A percentile compares a stretch with the other conserved stretches of the same genome.
phyloP scores from a whole-genome alignment of 345 rosid species.

The Acer yangbiense region DNA sequence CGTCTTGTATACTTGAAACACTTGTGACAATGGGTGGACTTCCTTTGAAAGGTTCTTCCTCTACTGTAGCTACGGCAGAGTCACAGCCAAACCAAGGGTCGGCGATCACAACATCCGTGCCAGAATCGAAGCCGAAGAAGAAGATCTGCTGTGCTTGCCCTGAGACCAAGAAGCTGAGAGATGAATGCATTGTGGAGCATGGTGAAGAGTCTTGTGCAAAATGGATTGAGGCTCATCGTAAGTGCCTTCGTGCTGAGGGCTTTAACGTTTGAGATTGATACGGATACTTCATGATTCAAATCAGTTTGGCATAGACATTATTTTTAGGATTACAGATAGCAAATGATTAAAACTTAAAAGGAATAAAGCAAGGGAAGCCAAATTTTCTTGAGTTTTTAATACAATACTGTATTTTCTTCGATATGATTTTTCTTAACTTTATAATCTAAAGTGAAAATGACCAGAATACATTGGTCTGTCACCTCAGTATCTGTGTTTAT shows the following conservation, averaged over 20 bases:
- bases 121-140: constrained; percentile 76
- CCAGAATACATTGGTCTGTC: not conserved
- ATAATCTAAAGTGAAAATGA: not conserved
- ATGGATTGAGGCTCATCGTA: constrained; percentile 94
- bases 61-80: constrained; percentile 43
- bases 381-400: not conserved
- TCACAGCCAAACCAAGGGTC: constrained; percentile 46
- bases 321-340: constrained; percentile 14
- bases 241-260: constrained; percentile 90
- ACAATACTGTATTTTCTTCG: not conserved
- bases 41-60: constrained; percentile 41
- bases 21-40: constrained; percentile 53
- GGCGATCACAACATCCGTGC: constrained; percentile 20
- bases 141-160: constrained; percentile 96
- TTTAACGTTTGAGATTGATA: constrained; percentile 62
- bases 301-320: constrained; percentile 19
- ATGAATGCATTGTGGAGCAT: constrained; percentile 84
- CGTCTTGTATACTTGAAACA: not conserved
- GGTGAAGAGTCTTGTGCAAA: constrained; percentile 87
- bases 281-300: constrained; percentile 26
- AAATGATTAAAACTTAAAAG: not conserved
- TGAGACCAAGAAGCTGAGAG: constrained; percentile 85
- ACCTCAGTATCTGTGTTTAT: not conserved
- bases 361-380: constrained; percentile 26
- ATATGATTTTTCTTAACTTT: not conserved